Evolutionary conservation across 345 rosid genomes (phyloP), one percentile per base, ranked within the genome.

Genomic region (Hibiscus syriacus): DNA sequence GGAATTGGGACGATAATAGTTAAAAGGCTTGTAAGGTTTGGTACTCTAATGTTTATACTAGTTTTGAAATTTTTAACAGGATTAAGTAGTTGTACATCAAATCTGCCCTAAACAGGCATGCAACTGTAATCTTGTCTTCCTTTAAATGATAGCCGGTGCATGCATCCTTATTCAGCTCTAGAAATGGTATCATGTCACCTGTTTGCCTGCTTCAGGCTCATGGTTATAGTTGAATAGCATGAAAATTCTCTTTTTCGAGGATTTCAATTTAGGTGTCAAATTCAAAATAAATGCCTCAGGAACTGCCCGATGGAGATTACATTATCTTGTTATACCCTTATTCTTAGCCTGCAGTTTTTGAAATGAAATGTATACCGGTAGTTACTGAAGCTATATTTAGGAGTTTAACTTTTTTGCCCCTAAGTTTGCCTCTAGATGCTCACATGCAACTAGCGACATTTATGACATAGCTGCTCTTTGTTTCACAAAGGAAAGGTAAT

Each of bases 1-100:
- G 98, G 97, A 53, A 87, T 90, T 62, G 96, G 97, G 66, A 76
- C 73, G 79, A 75, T 90, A 78, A 88, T 92, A 34, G 85, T 88
- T 66, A 77, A 79, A 70, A 82, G 81, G 75, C 82, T 92, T 53
- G 64, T 82, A 72, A 88, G 98, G 98, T 88, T 49, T 70, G 85
- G 74, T 3, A 1, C 4, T 34, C 45, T 52, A 5, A 6, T 10
- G 45, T 29, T 55, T 2, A 29, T 54, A 6, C 16, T 55, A 25
- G 1, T 19, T 4, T 39, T 39, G 17, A 48, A 20, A n/a, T 3
- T 4, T 6, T 10, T 17, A 25, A 11, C 22, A 14, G 2, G 2
- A 2, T 17, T n/a, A n/a, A n/a, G n/a, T 22, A 14, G 14, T 14
- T 29, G 5, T 4, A 8, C 7, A 52, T 20, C 45, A 6, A 7